Conservation (phyloP, 2,329 filamentous ascomycete species). For the Hypoxylon sp. region DNA sequence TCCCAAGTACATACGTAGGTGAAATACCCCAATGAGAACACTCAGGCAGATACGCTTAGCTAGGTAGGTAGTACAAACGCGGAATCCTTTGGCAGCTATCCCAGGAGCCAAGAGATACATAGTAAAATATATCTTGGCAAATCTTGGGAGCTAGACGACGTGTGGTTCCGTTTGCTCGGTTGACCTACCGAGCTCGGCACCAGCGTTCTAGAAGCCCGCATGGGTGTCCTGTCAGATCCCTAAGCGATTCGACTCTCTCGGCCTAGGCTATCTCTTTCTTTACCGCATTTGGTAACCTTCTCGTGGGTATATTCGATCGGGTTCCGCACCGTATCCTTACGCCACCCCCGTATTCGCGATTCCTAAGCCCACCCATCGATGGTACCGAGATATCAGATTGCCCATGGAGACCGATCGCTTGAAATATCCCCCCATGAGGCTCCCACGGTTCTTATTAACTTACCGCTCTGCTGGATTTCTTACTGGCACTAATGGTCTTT, state of each 20-base stretch:
- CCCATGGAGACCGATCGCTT: conserved; percentile 12
- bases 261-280: conserved; percentile 25
- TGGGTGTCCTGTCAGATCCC: conserved; percentile 23
- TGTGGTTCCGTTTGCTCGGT: conserved; percentile 34
- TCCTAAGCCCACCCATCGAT: conserved; percentile 12
- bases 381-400: conserved; percentile 33
- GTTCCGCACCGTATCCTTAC: conserved; percentile 25
- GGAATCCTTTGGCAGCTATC: conserved; percentile 3
- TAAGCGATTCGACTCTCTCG: conserved; percentile 12
- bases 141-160: conserved; percentile 15
- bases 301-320: conserved; percentile 37
- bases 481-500: conserved; percentile 7
- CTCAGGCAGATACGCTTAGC: conserved; percentile 11
- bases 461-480: conserved; percentile 21
- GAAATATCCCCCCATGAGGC: conserved; percentile 23
- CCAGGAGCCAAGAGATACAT: background rate
- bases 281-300: conserved; percentile 46
- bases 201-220: conserved; percentile 22
- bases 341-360: conserved; percentile 38
- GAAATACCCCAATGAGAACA: background rate
- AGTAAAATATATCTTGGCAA: conserved; percentile 10
- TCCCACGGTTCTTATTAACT: conserved; percentile 23
- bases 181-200: conserved; percentile 36
- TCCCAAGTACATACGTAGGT: background rate
- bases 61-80: conserved; percentile 28